Evolutionary conservation across 2,329 filamentous ascomycete genomes (phyloP).

Genomic region (Xylariomycetidae sp.): DNA sequence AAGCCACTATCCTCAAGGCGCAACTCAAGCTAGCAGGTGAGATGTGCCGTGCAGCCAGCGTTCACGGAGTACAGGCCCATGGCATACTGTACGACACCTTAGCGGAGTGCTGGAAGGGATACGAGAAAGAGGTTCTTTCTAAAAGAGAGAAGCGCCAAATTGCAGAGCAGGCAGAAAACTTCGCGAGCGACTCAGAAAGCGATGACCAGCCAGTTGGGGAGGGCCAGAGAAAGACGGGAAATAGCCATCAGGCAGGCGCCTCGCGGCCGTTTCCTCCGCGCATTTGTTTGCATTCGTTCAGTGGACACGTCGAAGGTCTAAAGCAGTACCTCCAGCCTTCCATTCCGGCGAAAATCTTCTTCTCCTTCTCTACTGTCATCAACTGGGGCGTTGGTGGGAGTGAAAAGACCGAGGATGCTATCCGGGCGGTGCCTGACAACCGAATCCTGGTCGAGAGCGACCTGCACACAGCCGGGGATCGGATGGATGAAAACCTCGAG

Average conservation of each 20-base stretch:
- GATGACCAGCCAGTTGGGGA: conserved; percentile 18
- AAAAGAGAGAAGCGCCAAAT: conserved; percentile 50
- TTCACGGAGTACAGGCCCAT: conserved; percentile 72
- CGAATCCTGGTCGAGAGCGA: conserved; percentile 85
- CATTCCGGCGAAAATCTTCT: conserved; percentile 73
- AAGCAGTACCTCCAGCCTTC: conserved; percentile 69
- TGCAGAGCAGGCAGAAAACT: conserved; percentile 42
- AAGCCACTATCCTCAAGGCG: conserved; percentile 57
- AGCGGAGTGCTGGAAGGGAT: conserved; percentile 61
- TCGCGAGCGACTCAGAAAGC: conserved; percentile 33
- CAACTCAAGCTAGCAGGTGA: conserved; percentile 69
- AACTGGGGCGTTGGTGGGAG: conserved; percentile 59
- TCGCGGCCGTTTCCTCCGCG: conserved; percentile 71
- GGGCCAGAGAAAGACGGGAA: neutral
- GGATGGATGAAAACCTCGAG: conserved; percentile 74
- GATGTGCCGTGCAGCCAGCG: conserved; percentile 57
- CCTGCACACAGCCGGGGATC: conserved; percentile 70
- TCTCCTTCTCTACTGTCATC: conserved; percentile 80
- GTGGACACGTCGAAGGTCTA: conserved; percentile 67
- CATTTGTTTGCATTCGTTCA: conserved; percentile 92
- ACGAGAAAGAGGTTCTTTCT: conserved; percentile 57
- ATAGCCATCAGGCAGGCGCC: neutral
- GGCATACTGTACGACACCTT: conserved; percentile 63
- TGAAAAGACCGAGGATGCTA: conserved; percentile 52
- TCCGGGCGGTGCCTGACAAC: conserved; percentile 70